These are phyloP conservation scores for Zopfia rhizophila DNA, from an alignment of 2,329 filamentous ascomycete species.

Conservation along the genomic window DNA sequence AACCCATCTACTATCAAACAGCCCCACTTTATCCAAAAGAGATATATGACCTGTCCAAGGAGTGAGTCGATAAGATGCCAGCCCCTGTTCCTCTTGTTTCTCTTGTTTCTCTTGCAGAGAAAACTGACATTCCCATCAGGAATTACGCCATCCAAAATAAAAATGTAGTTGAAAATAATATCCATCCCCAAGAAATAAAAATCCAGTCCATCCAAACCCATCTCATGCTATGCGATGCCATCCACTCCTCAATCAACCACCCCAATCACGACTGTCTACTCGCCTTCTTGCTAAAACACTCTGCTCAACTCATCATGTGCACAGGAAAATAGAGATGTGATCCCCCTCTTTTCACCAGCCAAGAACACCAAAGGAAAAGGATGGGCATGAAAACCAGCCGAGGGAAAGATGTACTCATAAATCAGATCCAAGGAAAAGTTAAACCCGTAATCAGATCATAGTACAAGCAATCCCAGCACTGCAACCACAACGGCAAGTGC, in stretches of 20 bases:
- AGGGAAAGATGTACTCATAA: slow-evolving; percentile 17
- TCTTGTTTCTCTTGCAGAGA: no score
- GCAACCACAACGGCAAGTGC: slow-evolving; percentile 46
- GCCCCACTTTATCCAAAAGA: no score
- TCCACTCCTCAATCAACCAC: background rate
- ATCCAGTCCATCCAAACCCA: background rate
- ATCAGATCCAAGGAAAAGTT: no score
- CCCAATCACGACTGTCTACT: background rate
- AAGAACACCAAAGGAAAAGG: slow-evolving; percentile 12
- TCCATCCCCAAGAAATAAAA: slow-evolving; percentile 27
- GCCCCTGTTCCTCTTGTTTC: no score
- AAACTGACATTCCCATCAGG: slow-evolving; percentile 8
- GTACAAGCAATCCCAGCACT: slow-evolving; percentile 42
- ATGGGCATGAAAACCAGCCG: slow-evolving; percentile 18
- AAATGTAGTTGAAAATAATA: slow-evolving; percentile 15
- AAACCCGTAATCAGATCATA: slow-evolving; percentile 28
- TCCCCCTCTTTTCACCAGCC: slow-evolving; percentile 4
- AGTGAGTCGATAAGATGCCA: no score
- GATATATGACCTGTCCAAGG: no score
- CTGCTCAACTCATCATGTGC: no score
- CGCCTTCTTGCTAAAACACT: slow-evolving; percentile 1
- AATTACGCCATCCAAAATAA: slow-evolving; percentile 1
- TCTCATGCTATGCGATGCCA: slow-evolving; percentile 2
- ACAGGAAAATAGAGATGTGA: slow-evolving; percentile 1
- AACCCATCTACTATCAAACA: no score